Evolutionary conservation across 768 basidiomycete species (phyloP).

Genomic region (Calocybe gangraenosa): DNA sequence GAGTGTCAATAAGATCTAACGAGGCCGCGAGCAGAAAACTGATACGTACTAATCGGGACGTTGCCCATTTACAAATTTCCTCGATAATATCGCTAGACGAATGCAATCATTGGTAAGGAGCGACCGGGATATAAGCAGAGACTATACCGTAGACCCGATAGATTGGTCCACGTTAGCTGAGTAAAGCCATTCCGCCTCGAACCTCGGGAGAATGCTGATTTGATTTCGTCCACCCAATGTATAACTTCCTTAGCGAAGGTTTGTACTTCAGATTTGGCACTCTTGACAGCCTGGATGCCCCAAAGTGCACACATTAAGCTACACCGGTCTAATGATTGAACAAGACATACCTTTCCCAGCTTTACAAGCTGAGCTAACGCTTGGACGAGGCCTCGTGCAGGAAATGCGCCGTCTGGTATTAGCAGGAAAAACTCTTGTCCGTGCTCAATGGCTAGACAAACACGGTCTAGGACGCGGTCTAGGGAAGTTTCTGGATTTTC

Average conservation of each 20-base stretch:
- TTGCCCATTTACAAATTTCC: constrained; percentile 11
- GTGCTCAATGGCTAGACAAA: constrained; percentile 5
- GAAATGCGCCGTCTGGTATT: constrained; percentile 15
- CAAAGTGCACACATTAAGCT: too few relatives aligned
- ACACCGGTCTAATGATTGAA: too few relatives aligned
- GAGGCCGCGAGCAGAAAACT: background rate
- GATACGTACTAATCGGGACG: constrained; percentile 3
- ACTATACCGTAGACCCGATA: constrained; percentile 7
- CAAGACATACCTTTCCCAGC: constrained; percentile 10
- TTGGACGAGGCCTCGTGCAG: constrained; percentile 14
- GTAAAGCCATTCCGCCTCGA: background rate
- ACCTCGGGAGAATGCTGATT: background rate
- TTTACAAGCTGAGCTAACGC: constrained; percentile 12
- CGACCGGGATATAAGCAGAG: background rate
- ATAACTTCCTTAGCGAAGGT: constrained; percentile 7
- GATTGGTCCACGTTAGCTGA: constrained; percentile 3
- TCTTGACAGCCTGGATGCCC: background rate
- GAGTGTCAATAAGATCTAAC: background rate
- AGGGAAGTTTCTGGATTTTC: constrained; percentile 1
- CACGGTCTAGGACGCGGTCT: constrained; percentile 1
- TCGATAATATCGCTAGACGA: constrained; percentile 7
- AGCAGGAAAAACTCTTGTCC: constrained; percentile 10
- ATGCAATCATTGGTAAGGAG: background rate
- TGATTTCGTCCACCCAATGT: constrained; percentile 1
- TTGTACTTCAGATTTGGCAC: constrained; percentile 1